Evolutionary conservation across 768 basidiomycete genomes (phyloP), one percentile per base, ranked within the genome.

Genomic region (Kwoniella mangroviensis): DNA sequence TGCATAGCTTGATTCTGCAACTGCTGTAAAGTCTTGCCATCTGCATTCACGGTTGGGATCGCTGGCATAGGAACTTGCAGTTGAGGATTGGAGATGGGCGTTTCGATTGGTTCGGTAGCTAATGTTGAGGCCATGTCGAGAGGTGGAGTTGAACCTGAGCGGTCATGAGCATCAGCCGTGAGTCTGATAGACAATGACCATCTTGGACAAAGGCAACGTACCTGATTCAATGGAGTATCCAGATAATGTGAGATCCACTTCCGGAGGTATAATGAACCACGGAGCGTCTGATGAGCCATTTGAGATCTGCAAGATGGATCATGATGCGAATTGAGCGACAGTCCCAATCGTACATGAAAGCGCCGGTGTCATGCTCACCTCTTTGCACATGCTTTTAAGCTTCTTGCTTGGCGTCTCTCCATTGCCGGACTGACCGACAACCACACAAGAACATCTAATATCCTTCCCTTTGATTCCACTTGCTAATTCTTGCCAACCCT

Each of bases 241-340:
- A 26, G 60, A 58, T 15, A 75, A 52, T 51, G 24, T 52, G 2
- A 70, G n/a, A 13, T 75, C 66, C 9, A 58, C 51, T 22, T 73
- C 74, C 3, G 60, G 13, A 24, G 71, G 65, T 22, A 72, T 53
- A 13, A 56, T 65, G 59, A 75, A 75, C 74, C 74, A 75, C 2
- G 70, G 56, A 22, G 72, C 66, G 51, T 75, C 73, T 9, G 58
- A 22, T 19, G 61, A 51, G 3, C 65, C 55, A 55, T 53, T 43
- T 19, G 62, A 63, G 12, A 41, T n/a, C 69, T 70, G 40, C 15
- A 17, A 9, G 6, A 22, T 21, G 7, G 17, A 34, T 3, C 26
- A 22, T 19, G n/a, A 19, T 42, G 4, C 19, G 53, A 69, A 42
- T 43, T 28, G 24, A 61, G 43, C 19, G 34, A 13, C 21, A 17